Evolutionary conservation across 176 grass and related monocot species (phyloP), one percentile per base, ranked within the genome.

Genomic region (Cymbopogon citratus): DNA sequence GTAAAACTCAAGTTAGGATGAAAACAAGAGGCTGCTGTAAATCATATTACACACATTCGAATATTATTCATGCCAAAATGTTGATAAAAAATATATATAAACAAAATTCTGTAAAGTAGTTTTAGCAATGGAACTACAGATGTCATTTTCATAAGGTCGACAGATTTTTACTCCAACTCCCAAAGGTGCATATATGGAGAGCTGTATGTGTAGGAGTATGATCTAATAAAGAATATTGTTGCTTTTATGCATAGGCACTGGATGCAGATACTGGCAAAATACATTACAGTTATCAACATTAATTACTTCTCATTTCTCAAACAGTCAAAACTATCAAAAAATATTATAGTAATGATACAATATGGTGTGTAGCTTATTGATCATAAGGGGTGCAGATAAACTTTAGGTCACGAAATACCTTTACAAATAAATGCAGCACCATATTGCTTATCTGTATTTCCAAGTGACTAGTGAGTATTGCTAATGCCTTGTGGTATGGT

Each of bases 231-330:
- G 16, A 81, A 39, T 15, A 49, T 15, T 49, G 4, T 69, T 12
- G 1, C 33, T 64, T 40, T 64, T 33, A 56, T 26, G n/a, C 57
- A 4, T 34, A 83, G 0, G 14, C 16, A 23, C 41, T 13, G 28
- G 18, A 44, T 80, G 26, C 71, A n/a, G 27, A n/a, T 7, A 62
- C 28, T 23, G 2, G 11, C 2, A 51, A 45, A 51, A 51, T 51
- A 51, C 48, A 41, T 25, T 44, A 27, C 23, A 26, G 19, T 25
- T 69, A 69, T 69, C 11, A 25, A 7, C 68, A 71, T 71, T 40
- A 73, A 36, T 71, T 81, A 56, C 4, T 41, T 63, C 23, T 63
- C 41, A 63, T 77, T 77, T 72, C 66, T 34, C 41, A n/a, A n/a
- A n/a, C n/a, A n/a, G n/a, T n/a, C n/a, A n/a, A 83, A 64, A 24